Conservation (phyloP, 2,329 filamentous ascomycete genomes). For the Fusarium albidum region DNA sequence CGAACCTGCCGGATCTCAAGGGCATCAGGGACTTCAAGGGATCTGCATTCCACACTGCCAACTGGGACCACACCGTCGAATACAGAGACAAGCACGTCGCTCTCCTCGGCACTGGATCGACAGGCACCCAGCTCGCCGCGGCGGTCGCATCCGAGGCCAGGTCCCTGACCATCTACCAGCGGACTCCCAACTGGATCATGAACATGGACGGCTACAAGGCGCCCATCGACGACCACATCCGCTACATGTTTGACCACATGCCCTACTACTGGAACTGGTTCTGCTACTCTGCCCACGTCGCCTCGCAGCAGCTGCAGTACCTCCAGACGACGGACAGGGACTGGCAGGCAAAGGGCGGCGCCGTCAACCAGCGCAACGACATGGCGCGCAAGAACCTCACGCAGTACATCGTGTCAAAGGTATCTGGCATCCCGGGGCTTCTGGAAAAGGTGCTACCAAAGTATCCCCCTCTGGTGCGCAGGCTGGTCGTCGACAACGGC, state of each 20-base stretch:
- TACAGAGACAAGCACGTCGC: constrained; percentile 7
- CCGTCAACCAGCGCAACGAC: constrained; percentile 13
- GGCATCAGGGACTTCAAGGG: constrained; percentile 8
- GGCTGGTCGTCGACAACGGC: constrained; percentile 15
- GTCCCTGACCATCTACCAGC: constrained; percentile 11
- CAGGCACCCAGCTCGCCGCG: constrained; percentile 7
- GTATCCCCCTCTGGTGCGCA: constrained; percentile 7
- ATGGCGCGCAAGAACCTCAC: constrained; percentile 5
- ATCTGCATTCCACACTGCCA: constrained; percentile 3
- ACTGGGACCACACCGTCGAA: constrained; percentile 10
- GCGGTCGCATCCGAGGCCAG: constrained; percentile 6
- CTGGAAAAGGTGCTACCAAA: constrained; percentile 11
- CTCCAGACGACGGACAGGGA: constrained; percentile 4
- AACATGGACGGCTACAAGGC: constrained; percentile 8
- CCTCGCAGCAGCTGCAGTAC: constrained; percentile 12
- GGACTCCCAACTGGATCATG: constrained; percentile 18
- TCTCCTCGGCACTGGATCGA: constrained; percentile 11
- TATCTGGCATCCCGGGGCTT: constrained; percentile 5
- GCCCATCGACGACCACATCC: not conserved
- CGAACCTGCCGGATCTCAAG: constrained; percentile 4
- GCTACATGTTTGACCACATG: constrained; percentile 13
- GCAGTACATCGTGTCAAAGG: constrained; percentile 8
- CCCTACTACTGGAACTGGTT: constrained; percentile 21
- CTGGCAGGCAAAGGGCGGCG: constrained; percentile 14
- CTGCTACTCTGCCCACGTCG: constrained; percentile 15